Evolutionary conservation across 805 yeast species (phyloP), one percentile per base, ranked within the genome.

Genomic region (Pichia cephalocereana): DNA sequence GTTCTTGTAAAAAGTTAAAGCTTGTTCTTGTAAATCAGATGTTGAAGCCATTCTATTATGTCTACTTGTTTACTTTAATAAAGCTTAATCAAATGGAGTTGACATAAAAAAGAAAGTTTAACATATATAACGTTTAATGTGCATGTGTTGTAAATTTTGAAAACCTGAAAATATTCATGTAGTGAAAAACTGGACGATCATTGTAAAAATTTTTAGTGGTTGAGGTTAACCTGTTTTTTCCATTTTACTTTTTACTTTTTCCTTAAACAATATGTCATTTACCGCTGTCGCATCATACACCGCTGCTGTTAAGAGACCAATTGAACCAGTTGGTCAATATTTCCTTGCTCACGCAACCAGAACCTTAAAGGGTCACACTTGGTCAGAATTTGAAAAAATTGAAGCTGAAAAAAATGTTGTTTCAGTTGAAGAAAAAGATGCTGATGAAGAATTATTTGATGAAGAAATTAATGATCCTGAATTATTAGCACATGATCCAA

Each of bases 341-440:
- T 93, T 90, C 73, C 74, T 93, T 59, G 96, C 96, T 46, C 99
- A 93, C 64, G 98, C 98, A 50, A 82, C 96, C 57, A 86, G 99
- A 76, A 79, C 95, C 47, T 75, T 90, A 59, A 82, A 96, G 71
- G 96, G 96, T 67, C 96, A 95, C 72, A 88, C 98, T 44, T 93
- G 97, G 96, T 88, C 97, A 48, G 98, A 93, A 71, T 93, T 79
- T 63, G 99, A 93, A 72, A 83, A 85, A 67, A 72, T 89, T 57
- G 95, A 90, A 76, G 96, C 96, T 52, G 95, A 83, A 65, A 82
- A 80, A 70, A 86, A 86, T 68, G 95, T 86, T 61, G 76, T 77
- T 60, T 69, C 70, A 49, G 79, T 80, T 53, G 95, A 86, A 58
- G 83, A 77, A 57, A 63, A 76, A 53, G 69, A 65, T 50, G 79